A percentile compares a stretch with the other conserved stretches of the same genome.
These are phyloP conservation scores for Fraxinus baroniana DNA, from an alignment of 305 asterid genomes.

Conservation along the genomic window DNA sequence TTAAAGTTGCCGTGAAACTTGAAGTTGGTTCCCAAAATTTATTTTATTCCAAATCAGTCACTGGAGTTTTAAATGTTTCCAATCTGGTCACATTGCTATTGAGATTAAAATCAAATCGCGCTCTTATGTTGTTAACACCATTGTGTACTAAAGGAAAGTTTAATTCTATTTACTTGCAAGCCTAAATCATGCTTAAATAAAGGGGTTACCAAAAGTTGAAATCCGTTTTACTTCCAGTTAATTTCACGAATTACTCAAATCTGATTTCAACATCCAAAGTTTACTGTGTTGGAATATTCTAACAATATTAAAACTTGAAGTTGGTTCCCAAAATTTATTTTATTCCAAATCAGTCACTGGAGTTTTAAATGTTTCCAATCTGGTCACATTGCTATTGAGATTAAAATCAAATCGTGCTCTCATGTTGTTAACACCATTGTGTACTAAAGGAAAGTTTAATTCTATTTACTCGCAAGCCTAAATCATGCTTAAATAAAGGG, in stretches of 20 bases:
- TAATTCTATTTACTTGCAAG: neutral
- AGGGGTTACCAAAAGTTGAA: neutral
- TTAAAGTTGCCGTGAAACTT: neutral
- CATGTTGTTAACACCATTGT: neutral
- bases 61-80: neutral
- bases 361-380: neutral
- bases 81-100: neutral
- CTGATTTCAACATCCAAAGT: too few relatives aligned
- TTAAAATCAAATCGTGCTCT: neutral
- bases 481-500: neutral
- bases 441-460: neutral
- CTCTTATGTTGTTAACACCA: neutral
- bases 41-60: conserved; percentile 11
- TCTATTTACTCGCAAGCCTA: neutral
- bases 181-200: neutral
- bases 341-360: conserved; percentile 10
- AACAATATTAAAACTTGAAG: neutral
- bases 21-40: neutral
- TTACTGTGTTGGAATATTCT: too few relatives aligned
- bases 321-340: neutral
- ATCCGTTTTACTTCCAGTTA: neutral
- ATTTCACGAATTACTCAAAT: neutral
- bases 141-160: neutral
- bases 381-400: neutral
- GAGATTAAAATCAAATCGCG: neutral